These are phyloP conservation scores for Cokeromyces recurvatus DNA, from an alignment of 371 early-diverging fungal species.

Conservation along the genomic window DNA sequence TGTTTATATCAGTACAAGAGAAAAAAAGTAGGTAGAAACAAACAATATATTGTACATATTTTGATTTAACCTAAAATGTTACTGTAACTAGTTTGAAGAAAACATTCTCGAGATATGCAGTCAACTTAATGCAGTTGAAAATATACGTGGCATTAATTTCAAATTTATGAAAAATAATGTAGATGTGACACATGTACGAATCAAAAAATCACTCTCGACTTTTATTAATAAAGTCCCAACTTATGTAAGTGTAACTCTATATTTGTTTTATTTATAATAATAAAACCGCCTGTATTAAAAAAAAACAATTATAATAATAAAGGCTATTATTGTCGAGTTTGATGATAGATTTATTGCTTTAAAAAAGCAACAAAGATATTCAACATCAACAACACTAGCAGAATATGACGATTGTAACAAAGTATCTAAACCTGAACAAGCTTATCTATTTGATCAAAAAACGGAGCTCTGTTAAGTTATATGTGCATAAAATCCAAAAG, in stretches of 20 bases:
- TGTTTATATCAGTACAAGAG: slow-evolving; percentile 15
- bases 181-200: slow-evolving; percentile 13
- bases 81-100: slow-evolving; percentile 31
- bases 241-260: slow-evolving; percentile 9
- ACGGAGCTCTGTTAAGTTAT: too few species aligned
- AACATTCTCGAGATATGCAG: slow-evolving; percentile 33
- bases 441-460: too few species aligned
- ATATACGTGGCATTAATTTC: slow-evolving; percentile 44
- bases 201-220: slow-evolving; percentile 3
- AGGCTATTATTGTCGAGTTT: slow-evolving; percentile 32
- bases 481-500: too few species aligned
- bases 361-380: slow-evolving; percentile 18
- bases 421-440: too few species aligned
- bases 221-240: slow-evolving; percentile 1
- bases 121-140: slow-evolving; percentile 44
- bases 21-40: slow-evolving; percentile 15
- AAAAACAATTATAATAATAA: not conserved
- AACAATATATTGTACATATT: too few species aligned
- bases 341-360: slow-evolving; percentile 35
- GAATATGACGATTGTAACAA: too few species aligned
- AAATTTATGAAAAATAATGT: slow-evolving; percentile 25
- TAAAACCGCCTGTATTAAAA: too few species aligned
- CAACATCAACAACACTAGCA: too few species aligned
- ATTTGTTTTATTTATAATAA: not conserved
- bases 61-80: not conserved